Evolutionary conservation across 108 stramenopile genomes (phyloP).

Genomic region (Craspedostauros australis): DNA sequence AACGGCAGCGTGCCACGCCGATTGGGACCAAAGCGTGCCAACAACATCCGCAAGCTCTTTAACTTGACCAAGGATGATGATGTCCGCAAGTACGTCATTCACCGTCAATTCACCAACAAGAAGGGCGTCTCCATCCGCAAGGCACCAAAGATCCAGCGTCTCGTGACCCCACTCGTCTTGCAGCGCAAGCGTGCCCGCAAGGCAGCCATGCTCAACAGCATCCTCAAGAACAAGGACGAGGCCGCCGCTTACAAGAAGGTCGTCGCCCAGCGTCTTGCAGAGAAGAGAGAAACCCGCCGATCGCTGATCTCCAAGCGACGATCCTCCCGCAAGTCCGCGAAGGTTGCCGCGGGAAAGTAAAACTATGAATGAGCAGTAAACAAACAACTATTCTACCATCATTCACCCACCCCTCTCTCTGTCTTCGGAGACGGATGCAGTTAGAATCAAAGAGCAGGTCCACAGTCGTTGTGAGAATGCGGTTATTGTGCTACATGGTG

Average conservation of each 20-base stretch:
- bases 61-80: constrained; percentile 99
- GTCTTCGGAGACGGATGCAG: too few species aligned
- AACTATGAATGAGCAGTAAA: background rate
- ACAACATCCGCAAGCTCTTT: constrained; percentile 99
- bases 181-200: constrained; percentile 93
- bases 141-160: constrained; percentile 99
- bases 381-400: background rate
- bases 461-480: too few species aligned
- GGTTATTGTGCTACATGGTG: too few species aligned
- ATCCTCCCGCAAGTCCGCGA: constrained; percentile 84
- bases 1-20: constrained; percentile 91
- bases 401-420: too few species aligned
- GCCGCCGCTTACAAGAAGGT: constrained; percentile 95
- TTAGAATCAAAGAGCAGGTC: too few species aligned
- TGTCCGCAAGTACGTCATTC: constrained; percentile 97
- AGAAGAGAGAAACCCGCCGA: constrained; percentile 91
- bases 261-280: constrained; percentile 90
- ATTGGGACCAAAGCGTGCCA: constrained; percentile 99
- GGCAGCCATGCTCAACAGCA: constrained; percentile 65
- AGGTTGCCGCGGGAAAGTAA: constrained; percentile 57
- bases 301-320: constrained; percentile 96
- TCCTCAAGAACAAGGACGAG: constrained; percentile 84
- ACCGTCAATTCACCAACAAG: constrained; percentile 95
- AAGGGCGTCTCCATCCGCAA: constrained; percentile 89
- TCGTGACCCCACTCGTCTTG: constrained; percentile 93